These are phyloP conservation scores for Naganishia vaughanmartiniae DNA, from an alignment of 768 basidiomycete species.

Conservation along the genomic window DNA sequence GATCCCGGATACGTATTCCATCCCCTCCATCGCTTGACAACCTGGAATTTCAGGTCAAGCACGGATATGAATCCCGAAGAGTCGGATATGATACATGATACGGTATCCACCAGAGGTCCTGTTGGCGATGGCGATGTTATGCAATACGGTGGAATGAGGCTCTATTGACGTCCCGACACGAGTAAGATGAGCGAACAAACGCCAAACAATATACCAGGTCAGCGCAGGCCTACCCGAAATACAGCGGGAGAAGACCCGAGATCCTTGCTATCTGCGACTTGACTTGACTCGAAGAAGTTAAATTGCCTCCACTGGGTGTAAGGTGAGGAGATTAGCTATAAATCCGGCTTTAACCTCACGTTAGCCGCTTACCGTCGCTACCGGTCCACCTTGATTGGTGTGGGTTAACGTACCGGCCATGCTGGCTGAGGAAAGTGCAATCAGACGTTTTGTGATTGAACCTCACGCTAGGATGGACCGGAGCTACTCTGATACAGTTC, in stretches of 20 bases:
- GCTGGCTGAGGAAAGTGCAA: not conserved
- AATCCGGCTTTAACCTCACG: not conserved
- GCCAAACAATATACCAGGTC: not conserved
- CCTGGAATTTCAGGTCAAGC: constrained; percentile 42
- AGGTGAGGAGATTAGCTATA: not conserved
- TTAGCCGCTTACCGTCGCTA: constrained; percentile 9
- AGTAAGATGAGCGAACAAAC: constrained; percentile 23
- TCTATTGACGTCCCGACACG: not conserved
- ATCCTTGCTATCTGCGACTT: constrained; percentile 76
- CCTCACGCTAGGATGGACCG: not conserved
- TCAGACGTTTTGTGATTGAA: not conserved
- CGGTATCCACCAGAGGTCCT: constrained; percentile 27
- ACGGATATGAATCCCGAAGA: constrained; percentile 37
- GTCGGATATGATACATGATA: constrained; percentile 41
- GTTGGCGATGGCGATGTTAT: constrained; percentile 42
- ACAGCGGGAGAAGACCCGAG: constrained; percentile 70
- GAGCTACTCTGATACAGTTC: too few species aligned
- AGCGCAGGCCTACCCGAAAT: constrained; percentile 61
- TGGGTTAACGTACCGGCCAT: constrained; percentile 13
- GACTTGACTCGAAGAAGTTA: constrained; percentile 76
- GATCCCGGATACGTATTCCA: constrained; percentile 38
- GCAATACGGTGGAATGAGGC: constrained; percentile 39
- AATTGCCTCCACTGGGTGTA: constrained; percentile 75
- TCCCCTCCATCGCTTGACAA: constrained; percentile 38
- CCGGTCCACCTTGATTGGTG: constrained; percentile 21